These are phyloP conservation scores for Ascochyta lentis DNA, from an alignment of 2,329 filamentous ascomycete genomes.

Conservation along the genomic window DNA sequence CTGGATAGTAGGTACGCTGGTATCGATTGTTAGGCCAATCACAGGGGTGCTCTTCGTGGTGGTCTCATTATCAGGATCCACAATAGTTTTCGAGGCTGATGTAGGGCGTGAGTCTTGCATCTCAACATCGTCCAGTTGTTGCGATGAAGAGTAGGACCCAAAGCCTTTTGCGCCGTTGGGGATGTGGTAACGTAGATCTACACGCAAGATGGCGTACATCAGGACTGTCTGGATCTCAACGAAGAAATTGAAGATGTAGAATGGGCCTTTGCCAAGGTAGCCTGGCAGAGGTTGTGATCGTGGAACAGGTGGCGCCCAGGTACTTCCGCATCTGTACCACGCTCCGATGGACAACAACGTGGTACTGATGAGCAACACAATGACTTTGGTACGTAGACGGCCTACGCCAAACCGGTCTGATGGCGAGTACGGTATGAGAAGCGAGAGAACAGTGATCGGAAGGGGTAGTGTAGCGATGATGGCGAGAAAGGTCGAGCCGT, in stretches of 20 bases:
- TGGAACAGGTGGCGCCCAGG: slow-evolving; percentile 57
- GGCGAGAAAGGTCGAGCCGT: slow-evolving; percentile 67
- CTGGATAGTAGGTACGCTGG: slow-evolving; percentile 6
- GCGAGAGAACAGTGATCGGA: slow-evolving; percentile 58
- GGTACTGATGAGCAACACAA: slow-evolving; percentile 66
- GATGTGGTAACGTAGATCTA: slow-evolving; percentile 78
- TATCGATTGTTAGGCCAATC: slow-evolving; percentile 12
- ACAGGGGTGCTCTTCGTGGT: not conserved
- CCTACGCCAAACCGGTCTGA: slow-evolving; percentile 71
- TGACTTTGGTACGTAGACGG: slow-evolving; percentile 69
- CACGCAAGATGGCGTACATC: slow-evolving; percentile 69
- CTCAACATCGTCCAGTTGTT: slow-evolving; percentile 21
- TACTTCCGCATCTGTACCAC: slow-evolving; percentile 68
- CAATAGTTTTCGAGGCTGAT: slow-evolving; percentile 10
- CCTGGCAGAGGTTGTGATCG: slow-evolving; percentile 65
- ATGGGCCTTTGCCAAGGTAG: slow-evolving; percentile 74
- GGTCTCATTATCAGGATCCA: not conserved
- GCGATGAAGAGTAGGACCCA: slow-evolving; percentile 29
- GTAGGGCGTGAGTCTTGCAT: slow-evolving; percentile 26
- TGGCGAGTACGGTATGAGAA: slow-evolving; percentile 54
- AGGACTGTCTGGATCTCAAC: slow-evolving; percentile 75
- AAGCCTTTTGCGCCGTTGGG: slow-evolving; percentile 70
- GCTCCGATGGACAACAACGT: slow-evolving; percentile 72
- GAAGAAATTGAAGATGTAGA: slow-evolving; percentile 80
- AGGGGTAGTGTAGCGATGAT: slow-evolving; percentile 72